Conservation (phyloP, 2,329 filamentous ascomycete genomes). For the Exophiala calicioides region DNA sequence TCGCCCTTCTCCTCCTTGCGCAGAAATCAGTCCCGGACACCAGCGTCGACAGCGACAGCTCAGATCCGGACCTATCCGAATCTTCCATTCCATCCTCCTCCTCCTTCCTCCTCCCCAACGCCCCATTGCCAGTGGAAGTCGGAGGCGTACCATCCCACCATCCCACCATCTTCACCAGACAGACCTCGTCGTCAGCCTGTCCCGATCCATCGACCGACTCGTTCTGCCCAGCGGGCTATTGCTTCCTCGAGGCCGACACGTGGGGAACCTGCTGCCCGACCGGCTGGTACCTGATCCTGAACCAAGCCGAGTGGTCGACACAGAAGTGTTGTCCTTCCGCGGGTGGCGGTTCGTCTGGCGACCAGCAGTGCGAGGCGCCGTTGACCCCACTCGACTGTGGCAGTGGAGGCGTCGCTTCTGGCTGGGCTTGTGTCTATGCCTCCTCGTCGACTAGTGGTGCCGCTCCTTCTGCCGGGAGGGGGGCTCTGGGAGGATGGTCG, state of each 20-base stretch:
- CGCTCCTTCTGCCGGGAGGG: too few relatives aligned
- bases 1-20: conserved; percentile 3
- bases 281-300: conserved; percentile 16
- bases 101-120: conserved; percentile 1
- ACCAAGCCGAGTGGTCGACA: conserved; percentile 18
- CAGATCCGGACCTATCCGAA: conserved; percentile 15
- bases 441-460: too few relatives aligned
- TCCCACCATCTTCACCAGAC: neutral
- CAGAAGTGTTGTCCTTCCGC: conserved; percentile 26
- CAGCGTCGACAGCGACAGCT: neutral
- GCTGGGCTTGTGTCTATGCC: conserved; percentile 28
- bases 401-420: conserved; percentile 15
- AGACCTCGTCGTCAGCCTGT: conserved; percentile 2
- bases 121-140: neutral
- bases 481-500: neutral
- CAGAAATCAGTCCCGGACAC: conserved; percentile 1
- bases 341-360: conserved; percentile 1
- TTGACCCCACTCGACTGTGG: conserved; percentile 21
- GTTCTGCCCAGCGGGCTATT: conserved; percentile 19
- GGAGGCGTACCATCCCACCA: too few relatives aligned
- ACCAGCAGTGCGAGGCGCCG: conserved; percentile 18
- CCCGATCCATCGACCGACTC: conserved; percentile 17
- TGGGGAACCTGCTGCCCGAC: conserved; percentile 26
- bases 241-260: conserved; percentile 17
- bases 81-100: too few relatives aligned